Conservation (phyloP, 2,329 filamentous ascomycete genomes). For the Zymoseptoria brevis region DNA sequence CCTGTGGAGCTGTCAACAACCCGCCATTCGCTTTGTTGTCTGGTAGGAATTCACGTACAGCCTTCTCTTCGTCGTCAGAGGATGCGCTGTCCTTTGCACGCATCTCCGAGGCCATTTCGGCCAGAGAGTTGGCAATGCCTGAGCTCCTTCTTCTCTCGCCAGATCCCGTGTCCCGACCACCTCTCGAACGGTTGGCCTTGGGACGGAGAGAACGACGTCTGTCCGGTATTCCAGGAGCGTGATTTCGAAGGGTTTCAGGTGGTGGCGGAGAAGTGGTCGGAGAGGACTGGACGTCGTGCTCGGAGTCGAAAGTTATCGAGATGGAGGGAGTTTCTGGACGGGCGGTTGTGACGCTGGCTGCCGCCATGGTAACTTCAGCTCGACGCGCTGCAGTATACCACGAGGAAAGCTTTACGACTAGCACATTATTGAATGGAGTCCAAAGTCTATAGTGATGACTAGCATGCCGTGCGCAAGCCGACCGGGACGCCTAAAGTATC, state of each 20-base stretch:
- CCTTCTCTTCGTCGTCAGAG: constrained; percentile 7
- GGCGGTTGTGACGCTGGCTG: neutral
- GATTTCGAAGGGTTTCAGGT: constrained; percentile 13
- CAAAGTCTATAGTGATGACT: neutral
- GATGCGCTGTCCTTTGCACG: constrained; percentile 14
- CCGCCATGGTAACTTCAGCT: neutral
- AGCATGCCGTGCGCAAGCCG: neutral
- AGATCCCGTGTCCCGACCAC: neutral
- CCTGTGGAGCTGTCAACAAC: constrained; percentile 38
- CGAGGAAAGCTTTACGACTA: neutral
- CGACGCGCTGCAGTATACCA: neutral
- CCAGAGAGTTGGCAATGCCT: constrained; percentile 13
- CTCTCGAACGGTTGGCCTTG: neutral
- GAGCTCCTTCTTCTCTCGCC: constrained; percentile 13
- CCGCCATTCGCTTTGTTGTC: constrained; percentile 3
- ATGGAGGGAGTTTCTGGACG: too few species aligned
- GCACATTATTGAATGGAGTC: neutral
- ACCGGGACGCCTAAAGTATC: neutral
- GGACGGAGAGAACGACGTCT: constrained; percentile 19
- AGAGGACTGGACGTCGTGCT: neutral
- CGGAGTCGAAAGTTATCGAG: neutral
- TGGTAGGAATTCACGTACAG: neutral
- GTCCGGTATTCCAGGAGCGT: constrained; percentile 25
- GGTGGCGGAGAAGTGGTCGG: constrained; percentile 1
- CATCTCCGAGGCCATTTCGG: constrained; percentile 22